Percentiles rank a stretch among this genome's conserved stretches.
Evolutionary conservation across 202 grass and related monocot species (phyloP).

Genomic region (Setaria viridis): DNA sequence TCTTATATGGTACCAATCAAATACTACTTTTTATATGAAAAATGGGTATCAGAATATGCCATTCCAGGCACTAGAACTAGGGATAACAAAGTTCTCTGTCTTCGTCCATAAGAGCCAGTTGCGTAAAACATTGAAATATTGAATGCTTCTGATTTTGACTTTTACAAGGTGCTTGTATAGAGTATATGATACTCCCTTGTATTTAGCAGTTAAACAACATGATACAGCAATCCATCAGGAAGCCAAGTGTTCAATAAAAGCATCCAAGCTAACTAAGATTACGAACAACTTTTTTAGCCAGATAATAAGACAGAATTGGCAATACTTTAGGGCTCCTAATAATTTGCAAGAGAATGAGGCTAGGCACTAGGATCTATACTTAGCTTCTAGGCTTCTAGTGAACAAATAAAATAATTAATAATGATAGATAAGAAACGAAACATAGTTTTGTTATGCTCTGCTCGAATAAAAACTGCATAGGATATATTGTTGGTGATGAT

Average conservation of each 20-base stretch:
- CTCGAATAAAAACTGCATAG: background rate
- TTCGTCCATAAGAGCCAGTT: background rate
- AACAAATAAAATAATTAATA: background rate
- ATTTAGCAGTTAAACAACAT: constrained; percentile 23
- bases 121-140: background rate
- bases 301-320: background rate
- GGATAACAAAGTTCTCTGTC: background rate
- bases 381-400: constrained; percentile 11
- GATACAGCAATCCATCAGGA: background rate
- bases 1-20: background rate
- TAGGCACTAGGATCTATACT: constrained; percentile 12
- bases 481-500: constrained; percentile 11
- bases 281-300: background rate
- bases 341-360: background rate
- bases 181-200: background rate
- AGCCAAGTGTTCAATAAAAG: background rate
- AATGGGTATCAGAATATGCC: background rate
- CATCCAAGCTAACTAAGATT: constrained; percentile 13
- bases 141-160: constrained; percentile 28
- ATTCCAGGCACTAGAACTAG: background rate
- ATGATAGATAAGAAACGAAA: background rate
- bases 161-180: background rate
- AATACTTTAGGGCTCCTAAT: background rate
- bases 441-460: background rate
- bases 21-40: background rate